Base-by-base conservation (phyloP, 2,329 filamentous ascomycete species). In the Pyrenochaeta sp. region DNA sequence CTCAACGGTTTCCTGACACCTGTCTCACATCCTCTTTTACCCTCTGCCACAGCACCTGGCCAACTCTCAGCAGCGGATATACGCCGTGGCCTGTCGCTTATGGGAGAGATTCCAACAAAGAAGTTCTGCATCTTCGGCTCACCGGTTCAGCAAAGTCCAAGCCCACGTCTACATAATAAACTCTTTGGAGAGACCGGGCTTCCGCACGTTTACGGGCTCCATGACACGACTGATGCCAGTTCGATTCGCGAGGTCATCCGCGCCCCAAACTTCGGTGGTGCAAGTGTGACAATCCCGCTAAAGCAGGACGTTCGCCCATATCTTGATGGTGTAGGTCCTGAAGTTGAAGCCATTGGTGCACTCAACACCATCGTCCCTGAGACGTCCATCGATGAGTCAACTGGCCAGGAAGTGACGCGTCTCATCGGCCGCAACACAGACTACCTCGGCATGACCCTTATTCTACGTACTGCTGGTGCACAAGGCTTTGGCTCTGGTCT, bases 1-100 rank as follows among this genome's bases (percentile, higher is more conserved):
- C 80, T 96, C 53, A 99, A 99, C 76, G 83, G 85, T 27, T 98
- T 98, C 81, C 87, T 99, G 80, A 98, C 95, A 0, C 95, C 95
- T 0, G 95, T 99, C 12, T 92, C 92, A 2, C 95, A 98, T 73
- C 90, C 92, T 1, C 85, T 84, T 11, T 82, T 98, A n/a, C 92
- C 94, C 0, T 92, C 93, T 78, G 95, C 95, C 72, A 94, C 95
- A 33, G 95, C 95, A 0, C 94, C 95, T 3, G 95, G 95, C 1
- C 95, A 99, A 71, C 83, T 99, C 45, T 96, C 92, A 3, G 92
- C 94, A 0, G 85, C 87, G 2, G 93, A 99, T 66, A 97, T 99
- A 59, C 88, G 92, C 37, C 86, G 85, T 47, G 91, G 88, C 2
- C 81, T 96, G 20, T 84, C 89, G 1, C 79, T 97, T 40, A 84